phyloP scores from a whole-genome alignment of 1,284 basidiomycete genomes.

The Vanrija sp. region DNA sequence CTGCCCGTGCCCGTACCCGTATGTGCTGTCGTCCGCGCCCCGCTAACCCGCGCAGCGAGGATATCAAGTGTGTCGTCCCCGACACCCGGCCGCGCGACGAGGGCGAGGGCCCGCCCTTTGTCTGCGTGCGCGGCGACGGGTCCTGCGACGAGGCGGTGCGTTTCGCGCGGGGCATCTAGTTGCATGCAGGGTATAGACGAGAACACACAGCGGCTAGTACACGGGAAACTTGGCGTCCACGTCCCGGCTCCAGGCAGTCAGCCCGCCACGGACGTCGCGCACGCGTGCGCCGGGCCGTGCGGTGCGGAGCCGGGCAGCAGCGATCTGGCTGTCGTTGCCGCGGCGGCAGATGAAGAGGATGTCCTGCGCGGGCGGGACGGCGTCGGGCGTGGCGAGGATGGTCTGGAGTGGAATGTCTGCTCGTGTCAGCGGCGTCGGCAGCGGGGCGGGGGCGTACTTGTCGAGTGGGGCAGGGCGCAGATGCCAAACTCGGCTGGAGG shows the following conservation, averaged over 20 bases:
- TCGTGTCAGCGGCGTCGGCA: constrained; percentile 4
- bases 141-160: constrained; percentile 28
- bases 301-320: constrained; percentile 61
- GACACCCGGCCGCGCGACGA: constrained; percentile 40
- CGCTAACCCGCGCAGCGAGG: constrained; percentile 28
- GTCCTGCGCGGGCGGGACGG: constrained; percentile 24
- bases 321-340: constrained; percentile 91
- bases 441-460: constrained; percentile 57
- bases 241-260: constrained; percentile 68
- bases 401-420: constrained; percentile 41
- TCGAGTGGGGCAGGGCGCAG: constrained; percentile 69
- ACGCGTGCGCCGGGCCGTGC: constrained; percentile 45
- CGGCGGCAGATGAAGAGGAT: constrained; percentile 73
- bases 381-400: constrained; percentile 29
- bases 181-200: constrained; percentile 2
- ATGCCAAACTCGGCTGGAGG: constrained; percentile 80
- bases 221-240: constrained; percentile 72
- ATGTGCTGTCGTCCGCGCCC: constrained; percentile 8
- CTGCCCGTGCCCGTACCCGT: constrained; percentile 48
- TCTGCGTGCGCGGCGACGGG: constrained; percentile 32
- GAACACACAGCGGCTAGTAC: constrained; percentile 56
- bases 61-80: constrained; percentile 42
- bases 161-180: constrained; percentile 32
- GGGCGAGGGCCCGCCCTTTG: constrained; percentile 45
- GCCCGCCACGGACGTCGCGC: constrained; percentile 71